Percentiles rank a stretch among this genome's conserved stretches.
Conservation (phyloP, 2,329 filamentous ascomycete species). For the Aspergillus uvarum region DNA sequence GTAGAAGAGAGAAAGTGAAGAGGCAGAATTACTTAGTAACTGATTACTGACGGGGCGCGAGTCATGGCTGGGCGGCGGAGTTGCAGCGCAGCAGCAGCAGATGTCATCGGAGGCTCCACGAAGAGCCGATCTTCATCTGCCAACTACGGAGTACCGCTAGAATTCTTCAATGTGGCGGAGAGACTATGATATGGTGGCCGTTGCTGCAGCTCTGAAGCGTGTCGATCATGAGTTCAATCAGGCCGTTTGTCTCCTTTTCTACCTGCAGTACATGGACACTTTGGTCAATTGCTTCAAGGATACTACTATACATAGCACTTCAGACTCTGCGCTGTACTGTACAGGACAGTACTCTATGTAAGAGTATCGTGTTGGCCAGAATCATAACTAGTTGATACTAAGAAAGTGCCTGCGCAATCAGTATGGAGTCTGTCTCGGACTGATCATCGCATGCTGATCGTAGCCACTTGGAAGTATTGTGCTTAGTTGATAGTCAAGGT, state of each 20-base stretch:
- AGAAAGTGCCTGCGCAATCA: too few relatives aligned
- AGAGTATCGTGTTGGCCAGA: too few relatives aligned
- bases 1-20: neutral
- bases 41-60: slow-evolving; percentile 17
- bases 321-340: too few relatives aligned
- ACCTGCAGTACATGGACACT: neutral
- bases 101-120: slow-evolving; percentile 38
- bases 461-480: neutral
- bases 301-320: too few relatives aligned
- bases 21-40: too few relatives aligned
- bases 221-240: neutral
- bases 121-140: slow-evolving; percentile 59
- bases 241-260: neutral
- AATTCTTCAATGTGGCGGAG: neutral
- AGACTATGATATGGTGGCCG: neutral
- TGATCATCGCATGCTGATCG: neutral
- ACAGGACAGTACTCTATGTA: too few relatives aligned
- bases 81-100: slow-evolving; percentile 28
- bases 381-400: too few relatives aligned
- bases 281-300: too few relatives aligned
- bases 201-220: neutral
- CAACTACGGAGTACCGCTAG: slow-evolving; percentile 11
- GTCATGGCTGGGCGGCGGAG: slow-evolving; percentile 24
- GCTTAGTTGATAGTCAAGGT: too few relatives aligned
- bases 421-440: neutral